Evolutionary conservation across 345 rosid species (phyloP).

Genomic region (Citrus cavaleriei): DNA sequence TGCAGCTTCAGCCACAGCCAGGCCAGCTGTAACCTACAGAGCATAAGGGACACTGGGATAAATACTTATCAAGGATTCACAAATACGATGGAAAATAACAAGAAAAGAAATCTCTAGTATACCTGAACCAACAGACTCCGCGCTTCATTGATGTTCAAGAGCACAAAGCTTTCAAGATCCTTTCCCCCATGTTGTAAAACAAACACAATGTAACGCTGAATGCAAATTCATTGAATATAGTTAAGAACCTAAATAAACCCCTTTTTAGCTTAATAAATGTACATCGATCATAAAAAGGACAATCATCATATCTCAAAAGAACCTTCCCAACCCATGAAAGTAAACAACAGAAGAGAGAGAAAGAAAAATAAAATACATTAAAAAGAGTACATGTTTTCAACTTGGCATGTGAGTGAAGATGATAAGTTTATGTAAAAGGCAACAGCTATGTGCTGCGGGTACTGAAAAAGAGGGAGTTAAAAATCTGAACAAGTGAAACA

Average conservation of each 20-base stretch:
- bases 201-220: constrained; percentile 81
- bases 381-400: not conserved
- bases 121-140: constrained; percentile 84
- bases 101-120: constrained; percentile 3
- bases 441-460: not conserved
- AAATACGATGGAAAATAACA: not conserved
- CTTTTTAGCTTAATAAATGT: not conserved
- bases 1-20: constrained; percentile 94
- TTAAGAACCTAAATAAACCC: constrained; percentile 6
- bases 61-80: not conserved
- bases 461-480: not conserved
- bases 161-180: constrained; percentile 92
- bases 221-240: constrained; percentile 16
- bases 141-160: constrained; percentile 76
- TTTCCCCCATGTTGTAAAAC: constrained; percentile 93
- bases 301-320: not conserved
- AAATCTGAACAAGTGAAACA: not conserved
- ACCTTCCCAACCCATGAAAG: not conserved
- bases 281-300: not conserved
- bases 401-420: not conserved
- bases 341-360: not conserved
- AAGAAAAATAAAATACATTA: not conserved
- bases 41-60: constrained; percentile 2
- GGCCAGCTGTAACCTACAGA: constrained; percentile 75
- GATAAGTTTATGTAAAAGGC: not conserved